Conservation (phyloP, 2,329 filamentous ascomycete species). For the Polytolypa hystricis region DNA sequence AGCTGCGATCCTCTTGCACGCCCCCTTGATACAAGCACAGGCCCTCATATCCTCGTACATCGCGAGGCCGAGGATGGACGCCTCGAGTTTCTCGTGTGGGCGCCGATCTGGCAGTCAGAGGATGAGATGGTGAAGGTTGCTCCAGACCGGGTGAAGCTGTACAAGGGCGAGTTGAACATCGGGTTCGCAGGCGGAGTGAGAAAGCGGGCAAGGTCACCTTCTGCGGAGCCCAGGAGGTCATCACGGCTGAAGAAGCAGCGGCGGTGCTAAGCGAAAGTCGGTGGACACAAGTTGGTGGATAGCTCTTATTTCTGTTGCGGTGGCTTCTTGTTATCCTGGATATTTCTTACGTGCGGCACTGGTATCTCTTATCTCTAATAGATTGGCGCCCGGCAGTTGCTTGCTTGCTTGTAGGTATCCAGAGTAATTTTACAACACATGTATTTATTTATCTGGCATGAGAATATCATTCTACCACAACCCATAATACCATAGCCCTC, state of each 20-base stretch:
- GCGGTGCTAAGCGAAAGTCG: conserved; percentile 1
- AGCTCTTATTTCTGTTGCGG: not conserved
- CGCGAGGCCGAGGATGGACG: not conserved
- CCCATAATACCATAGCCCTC: no score
- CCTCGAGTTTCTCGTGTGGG: not conserved
- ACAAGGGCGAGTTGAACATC: not conserved
- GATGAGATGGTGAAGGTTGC: not conserved
- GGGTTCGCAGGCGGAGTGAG: not conserved
- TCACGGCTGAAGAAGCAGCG: not conserved
- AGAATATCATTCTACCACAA: no score
- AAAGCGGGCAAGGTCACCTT: not conserved
- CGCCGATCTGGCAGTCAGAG: not conserved
- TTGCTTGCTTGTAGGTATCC: no score
- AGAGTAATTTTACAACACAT: no score
- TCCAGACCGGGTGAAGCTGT: conserved; percentile 1
- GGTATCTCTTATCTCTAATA: no score
- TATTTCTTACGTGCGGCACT: no score
- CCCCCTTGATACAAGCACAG: not conserved
- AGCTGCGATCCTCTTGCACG: not conserved
- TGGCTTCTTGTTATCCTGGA: not conserved
- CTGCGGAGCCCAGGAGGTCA: not conserved
- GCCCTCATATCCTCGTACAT: conserved; percentile 1
- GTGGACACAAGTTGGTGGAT: no score
- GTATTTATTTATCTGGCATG: no score
- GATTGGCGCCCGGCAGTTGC: no score